These are phyloP conservation scores for Ascochyta rabiei DNA, from an alignment of 2,329 filamentous ascomycete genomes.

Conservation along the genomic window DNA sequence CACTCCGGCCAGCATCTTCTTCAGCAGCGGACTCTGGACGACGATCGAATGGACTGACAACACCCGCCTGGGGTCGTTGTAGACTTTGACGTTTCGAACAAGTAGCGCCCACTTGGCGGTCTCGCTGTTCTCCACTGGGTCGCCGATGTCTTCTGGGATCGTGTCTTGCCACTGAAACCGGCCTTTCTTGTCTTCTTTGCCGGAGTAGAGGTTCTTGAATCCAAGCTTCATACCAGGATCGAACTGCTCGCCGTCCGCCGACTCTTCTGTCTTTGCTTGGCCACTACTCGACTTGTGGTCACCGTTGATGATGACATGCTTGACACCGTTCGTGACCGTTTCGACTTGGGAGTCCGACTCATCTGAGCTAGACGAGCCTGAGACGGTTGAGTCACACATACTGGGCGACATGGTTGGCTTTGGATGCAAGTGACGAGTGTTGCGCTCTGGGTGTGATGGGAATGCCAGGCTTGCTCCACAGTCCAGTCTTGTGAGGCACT, in stretches of 20 bases:
- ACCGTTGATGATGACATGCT: conserved; percentile 23
- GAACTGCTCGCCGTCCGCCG: background rate
- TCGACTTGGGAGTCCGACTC: conserved; percentile 5
- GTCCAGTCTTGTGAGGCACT: background rate
- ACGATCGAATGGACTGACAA: conserved; percentile 67
- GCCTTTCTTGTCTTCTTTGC: conserved; percentile 32
- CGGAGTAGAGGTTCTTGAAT: conserved; percentile 30
- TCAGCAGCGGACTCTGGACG: conserved; percentile 67
- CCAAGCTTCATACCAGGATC: conserved; percentile 8
- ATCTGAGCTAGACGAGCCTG: conserved; percentile 3
- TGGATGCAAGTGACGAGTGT: background rate
- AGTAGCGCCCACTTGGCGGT: conserved; percentile 62
- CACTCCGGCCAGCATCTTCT: conserved; percentile 61
- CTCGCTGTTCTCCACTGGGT: conserved; percentile 62
- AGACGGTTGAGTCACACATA: background rate
- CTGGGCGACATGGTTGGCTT: background rate
- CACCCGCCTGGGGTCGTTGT: conserved; percentile 62
- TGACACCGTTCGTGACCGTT: conserved; percentile 11
- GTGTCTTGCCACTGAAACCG: conserved; percentile 36
- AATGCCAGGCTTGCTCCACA: too few relatives aligned
- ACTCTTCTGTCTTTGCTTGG: conserved; percentile 2
- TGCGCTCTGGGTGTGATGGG: too few relatives aligned
- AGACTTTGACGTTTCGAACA: conserved; percentile 47
- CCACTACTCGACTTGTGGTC: conserved; percentile 2
- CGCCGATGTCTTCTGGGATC: conserved; percentile 31